Evolutionary conservation across 208 protist species (phyloP).

Genomic region (Herpetomonas samuelpessoai): DNA sequence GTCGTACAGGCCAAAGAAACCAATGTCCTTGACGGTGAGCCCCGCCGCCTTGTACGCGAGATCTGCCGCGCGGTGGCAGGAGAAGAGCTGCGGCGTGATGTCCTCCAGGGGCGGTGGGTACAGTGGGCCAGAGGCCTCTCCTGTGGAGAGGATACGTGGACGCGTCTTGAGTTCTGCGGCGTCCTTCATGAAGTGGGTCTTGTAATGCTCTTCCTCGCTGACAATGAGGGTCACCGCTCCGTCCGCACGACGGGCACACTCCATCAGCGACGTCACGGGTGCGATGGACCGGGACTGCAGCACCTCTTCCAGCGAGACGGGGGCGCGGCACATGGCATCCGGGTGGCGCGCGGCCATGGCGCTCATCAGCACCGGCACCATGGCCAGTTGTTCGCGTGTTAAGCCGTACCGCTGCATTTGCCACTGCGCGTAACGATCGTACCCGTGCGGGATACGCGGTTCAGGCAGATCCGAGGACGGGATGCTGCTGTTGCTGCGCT

Average conservation of each 20-base stretch:
- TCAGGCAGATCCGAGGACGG: constrained; percentile 30
- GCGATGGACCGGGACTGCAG: constrained; percentile 40
- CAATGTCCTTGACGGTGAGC: constrained; percentile 46
- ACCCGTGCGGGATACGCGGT: constrained; percentile 64
- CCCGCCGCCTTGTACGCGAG: constrained; percentile 52
- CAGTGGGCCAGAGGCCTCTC: constrained; percentile 60
- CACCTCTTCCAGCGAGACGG: constrained; percentile 44
- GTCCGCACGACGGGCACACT: constrained; percentile 74
- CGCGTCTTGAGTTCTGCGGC: constrained; percentile 4
- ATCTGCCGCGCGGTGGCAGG: constrained; percentile 43
- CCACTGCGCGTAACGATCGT: constrained; percentile 73
- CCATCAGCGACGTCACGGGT: constrained; percentile 43
- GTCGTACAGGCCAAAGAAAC: constrained; percentile 82
- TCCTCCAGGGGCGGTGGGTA: constrained; percentile 55
- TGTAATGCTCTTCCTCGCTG: constrained; percentile 43
- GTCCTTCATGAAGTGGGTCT: constrained; percentile 16
- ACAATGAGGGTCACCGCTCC: constrained; percentile 61
- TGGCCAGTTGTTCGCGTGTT: constrained; percentile 69
- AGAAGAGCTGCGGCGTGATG: constrained; percentile 55
- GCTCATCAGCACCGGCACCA: constrained; percentile 75
- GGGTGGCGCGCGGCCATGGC: constrained; percentile 55
- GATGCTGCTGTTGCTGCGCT: constrained; percentile 37
- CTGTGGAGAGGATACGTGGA: constrained; percentile 43
- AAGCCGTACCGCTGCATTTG: constrained; percentile 63
- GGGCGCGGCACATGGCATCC: constrained; percentile 52